phyloP scores from a whole-genome alignment of 495 filamentous ascomycete genomes.

The Filosporella fistucella region DNA sequence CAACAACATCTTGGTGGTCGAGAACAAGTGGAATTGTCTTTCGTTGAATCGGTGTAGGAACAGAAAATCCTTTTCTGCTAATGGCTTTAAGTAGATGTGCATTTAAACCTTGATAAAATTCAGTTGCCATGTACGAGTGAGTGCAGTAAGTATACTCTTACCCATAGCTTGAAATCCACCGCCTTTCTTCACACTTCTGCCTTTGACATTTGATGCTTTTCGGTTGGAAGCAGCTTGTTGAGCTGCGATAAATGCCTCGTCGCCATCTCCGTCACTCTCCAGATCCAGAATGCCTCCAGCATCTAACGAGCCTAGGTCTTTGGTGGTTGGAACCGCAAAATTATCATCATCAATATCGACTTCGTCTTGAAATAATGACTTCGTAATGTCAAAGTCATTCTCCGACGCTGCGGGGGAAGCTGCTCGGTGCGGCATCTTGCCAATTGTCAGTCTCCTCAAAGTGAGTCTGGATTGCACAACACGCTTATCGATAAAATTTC shows the following conservation, averaged over 20 bases:
- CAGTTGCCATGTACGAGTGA: neutral
- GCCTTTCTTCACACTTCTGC: conserved; percentile 83
- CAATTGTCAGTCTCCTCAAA: no score
- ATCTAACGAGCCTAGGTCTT: conserved; percentile 35
- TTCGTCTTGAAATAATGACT: conserved; percentile 64
- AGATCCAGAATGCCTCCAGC: conserved; percentile 41
- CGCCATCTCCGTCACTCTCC: conserved; percentile 57
- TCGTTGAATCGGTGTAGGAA: conserved; percentile 94
- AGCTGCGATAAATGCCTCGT: conserved; percentile 85
- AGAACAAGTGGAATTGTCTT: conserved; percentile 91
- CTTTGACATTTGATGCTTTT: conserved; percentile 75
- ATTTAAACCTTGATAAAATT: conserved; percentile 55
- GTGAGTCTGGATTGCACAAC: no score
- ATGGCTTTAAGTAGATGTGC: conserved; percentile 81
- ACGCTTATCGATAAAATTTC: no score
- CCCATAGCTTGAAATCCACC: conserved; percentile 98
- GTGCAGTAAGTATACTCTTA: conserved; percentile 15
- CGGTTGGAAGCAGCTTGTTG: conserved; percentile 81
- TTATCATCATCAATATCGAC: conserved; percentile 31
- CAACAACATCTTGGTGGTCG: conserved; percentile 87
- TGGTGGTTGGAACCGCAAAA: conserved; percentile 32
- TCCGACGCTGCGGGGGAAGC: conserved; percentile 84
- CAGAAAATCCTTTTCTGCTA: conserved; percentile 84
- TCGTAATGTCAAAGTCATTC: conserved; percentile 86
- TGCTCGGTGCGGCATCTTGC: conserved; percentile 42